Base-by-base conservation (phyloP, 176 grass and related monocot genomes). In the Dendrocalamus sinicus region DNA sequence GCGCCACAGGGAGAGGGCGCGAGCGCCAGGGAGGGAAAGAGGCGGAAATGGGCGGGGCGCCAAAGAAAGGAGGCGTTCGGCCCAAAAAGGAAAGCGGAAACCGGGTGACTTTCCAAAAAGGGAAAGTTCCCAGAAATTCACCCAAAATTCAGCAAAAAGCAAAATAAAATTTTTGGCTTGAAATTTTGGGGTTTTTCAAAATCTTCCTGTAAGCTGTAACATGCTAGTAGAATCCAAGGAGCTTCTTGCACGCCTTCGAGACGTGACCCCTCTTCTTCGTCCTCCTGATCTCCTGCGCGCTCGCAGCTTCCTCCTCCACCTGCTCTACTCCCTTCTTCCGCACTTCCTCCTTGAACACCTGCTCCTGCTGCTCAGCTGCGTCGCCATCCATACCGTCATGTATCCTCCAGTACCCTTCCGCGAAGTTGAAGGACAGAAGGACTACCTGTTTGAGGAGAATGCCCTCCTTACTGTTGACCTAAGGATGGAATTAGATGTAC, bases 381-480 rank as follows among this genome's bases (percentile, higher is more conserved):
- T 69, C 35, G 45, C 52, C 54, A 9, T 86, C 84, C n/a, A 75
- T 81, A 12, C 13, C 82, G 80, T 87, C 85, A 68, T 88, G 85
- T 39, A 91, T 91, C 61, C 89, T 70, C 81, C 84, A 81, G 83
- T 91, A 88, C 14, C 85, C 85, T 7, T 91, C 89, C 26, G 75
- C 41, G 28, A 84, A 51, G 53, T 75, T 81, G 85, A 85, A 26
- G 26, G 85, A 20, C 67, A 76, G 85, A 85, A 26, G 26, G 85
- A 20, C 67, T 73, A 73, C 53, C 76, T 62, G 53, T 85, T 80
- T 85, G 84, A 88, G 85, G 89, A 91, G 85, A 91, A 88, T 43
- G 85, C 89, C 76, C 89, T 22, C 48, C 28, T 30, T 30, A 30
- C 28, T 30, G 28, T 30, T 30, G 28, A 30, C 28, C 28, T 30